phyloP scores from a whole-genome alignment of 352 stramenopile species.

The Aphanomyces stellatus region DNA sequence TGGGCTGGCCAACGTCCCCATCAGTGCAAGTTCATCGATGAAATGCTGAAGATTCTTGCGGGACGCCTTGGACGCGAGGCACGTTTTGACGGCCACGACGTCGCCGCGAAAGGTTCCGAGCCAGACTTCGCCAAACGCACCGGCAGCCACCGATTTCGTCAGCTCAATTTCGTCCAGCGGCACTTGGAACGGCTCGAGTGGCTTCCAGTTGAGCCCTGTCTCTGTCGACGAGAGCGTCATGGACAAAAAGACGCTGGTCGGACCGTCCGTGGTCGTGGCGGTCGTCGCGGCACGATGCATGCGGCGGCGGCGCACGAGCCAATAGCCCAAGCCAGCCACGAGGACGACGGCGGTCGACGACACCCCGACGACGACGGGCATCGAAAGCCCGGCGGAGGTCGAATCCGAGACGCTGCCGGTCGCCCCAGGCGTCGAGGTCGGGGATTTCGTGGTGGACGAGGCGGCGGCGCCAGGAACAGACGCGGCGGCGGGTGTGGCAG shows the following conservation, averaged over 20 bases:
- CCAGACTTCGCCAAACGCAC: neutral
- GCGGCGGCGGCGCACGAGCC: no score
- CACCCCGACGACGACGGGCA: neutral
- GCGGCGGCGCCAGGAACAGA: neutral
- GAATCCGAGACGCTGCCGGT: neutral
- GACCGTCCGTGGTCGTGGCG: neutral
- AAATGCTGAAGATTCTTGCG: slow-evolving; percentile 36
- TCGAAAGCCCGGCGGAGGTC: no score
- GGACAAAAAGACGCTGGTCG: no score
- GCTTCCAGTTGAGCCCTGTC: neutral
- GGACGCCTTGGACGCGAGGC: slow-evolving; percentile 14
- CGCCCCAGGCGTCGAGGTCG: neutral
- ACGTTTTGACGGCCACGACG: slow-evolving; percentile 3
- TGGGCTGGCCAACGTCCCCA: neutral
- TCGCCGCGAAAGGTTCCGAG: neutral
- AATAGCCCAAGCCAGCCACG: neutral
- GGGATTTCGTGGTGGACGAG: neutral
- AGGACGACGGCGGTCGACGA: neutral
- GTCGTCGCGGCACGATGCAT: neutral
- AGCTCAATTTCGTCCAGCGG: neutral
- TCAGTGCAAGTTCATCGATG: slow-evolving; percentile 44
- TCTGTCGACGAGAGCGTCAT: neutral
- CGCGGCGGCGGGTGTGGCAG: neutral
- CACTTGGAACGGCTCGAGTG: neutral
- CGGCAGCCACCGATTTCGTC: neutral